Evolutionary conservation across 2,329 filamentous ascomycete genomes (phyloP).

Genomic region (Venturiaceae sp.): DNA sequence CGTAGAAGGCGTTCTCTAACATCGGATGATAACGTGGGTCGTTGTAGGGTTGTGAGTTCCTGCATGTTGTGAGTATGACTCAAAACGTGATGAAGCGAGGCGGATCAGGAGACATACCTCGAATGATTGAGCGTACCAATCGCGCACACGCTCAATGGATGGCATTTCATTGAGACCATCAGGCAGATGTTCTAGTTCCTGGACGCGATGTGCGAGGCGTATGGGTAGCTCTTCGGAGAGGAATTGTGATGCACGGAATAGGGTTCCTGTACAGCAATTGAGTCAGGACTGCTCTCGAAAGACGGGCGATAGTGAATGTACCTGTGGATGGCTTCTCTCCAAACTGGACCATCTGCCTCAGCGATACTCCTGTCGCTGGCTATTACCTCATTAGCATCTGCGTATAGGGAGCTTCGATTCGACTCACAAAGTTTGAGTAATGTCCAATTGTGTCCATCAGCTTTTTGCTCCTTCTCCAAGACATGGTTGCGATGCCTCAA

Average conservation of each 20-base stretch:
- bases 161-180: conserved; percentile 98
- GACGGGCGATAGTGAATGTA: conserved; percentile 34
- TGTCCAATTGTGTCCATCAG: conserved; percentile 82
- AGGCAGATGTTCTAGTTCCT: conserved; percentile 83
- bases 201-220: conserved; percentile 87
- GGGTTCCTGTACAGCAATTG: conserved; percentile 49
- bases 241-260: conserved; percentile 97
- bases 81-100: not conserved
- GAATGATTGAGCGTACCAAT: conserved; percentile 99
- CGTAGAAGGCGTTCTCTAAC: conserved; percentile 70
- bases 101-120: conserved; percentile 54
- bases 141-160: conserved; percentile 86
- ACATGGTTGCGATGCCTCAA: conserved; percentile 47
- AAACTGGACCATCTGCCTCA: conserved; percentile 99
- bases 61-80: conserved; percentile 28
- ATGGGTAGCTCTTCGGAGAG: conserved; percentile 97
- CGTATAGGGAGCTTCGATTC: conserved; percentile 11
- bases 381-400: conserved; percentile 3
- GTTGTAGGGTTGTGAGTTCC: conserved; percentile 85
- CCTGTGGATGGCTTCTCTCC: conserved; percentile 86
- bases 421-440: conserved; percentile 10
- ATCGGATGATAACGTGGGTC: conserved; percentile 66
- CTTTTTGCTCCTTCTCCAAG: conserved; percentile 83
- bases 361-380: conserved; percentile 87
- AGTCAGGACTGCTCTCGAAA: not conserved